Percentiles rank a stretch among this genome's conserved stretches.
Conservation (phyloP, 805 yeast species). For the Wickerhamiella hasegawae region DNA sequence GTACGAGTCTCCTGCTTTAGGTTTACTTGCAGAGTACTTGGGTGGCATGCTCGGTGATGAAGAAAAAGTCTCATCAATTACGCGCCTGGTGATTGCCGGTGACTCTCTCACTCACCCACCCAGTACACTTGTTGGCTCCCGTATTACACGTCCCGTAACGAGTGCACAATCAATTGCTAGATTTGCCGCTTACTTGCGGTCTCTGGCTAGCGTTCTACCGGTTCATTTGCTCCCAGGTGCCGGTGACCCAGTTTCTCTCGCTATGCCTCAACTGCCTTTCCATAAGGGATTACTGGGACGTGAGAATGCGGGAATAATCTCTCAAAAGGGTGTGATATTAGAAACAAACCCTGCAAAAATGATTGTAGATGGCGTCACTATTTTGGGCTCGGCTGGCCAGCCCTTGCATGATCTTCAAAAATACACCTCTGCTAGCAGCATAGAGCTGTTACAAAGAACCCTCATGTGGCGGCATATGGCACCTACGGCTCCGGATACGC, state of each 20-base stretch:
- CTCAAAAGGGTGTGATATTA: constrained; percentile 25
- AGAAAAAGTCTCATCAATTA: constrained; percentile 17
- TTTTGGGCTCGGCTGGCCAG: constrained; percentile 74
- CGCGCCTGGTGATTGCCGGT: constrained; percentile 56
- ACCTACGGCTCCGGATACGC: constrained; percentile 94
- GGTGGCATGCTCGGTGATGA: constrained; percentile 47
- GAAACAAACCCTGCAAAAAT: constrained; percentile 66
- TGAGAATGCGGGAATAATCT: constrained; percentile 28
- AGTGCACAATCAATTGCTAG: not conserved
- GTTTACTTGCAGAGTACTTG: constrained; percentile 51
- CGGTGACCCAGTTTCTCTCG: constrained; percentile 67
- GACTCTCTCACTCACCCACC: constrained; percentile 33
- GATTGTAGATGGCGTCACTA: constrained; percentile 30
- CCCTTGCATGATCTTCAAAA: constrained; percentile 62
- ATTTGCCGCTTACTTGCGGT: constrained; percentile 29
- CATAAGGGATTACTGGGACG: constrained; percentile 53
- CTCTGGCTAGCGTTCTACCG: constrained; percentile 43
- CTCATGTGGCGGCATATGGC: constrained; percentile 72
- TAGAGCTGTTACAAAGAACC: constrained; percentile 48
- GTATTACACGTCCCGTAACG: constrained; percentile 10
- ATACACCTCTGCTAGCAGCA: constrained; percentile 29
- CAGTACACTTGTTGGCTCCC: constrained; percentile 15
- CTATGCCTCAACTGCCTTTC: constrained; percentile 83
- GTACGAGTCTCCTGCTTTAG: constrained; percentile 20
- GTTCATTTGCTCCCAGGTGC: constrained; percentile 74